A percentile compares a stretch with the other conserved stretches of the same genome.
phyloP scores from a whole-genome alignment of 495 filamentous ascomycete species.

The Xylaria telfairii region DNA sequence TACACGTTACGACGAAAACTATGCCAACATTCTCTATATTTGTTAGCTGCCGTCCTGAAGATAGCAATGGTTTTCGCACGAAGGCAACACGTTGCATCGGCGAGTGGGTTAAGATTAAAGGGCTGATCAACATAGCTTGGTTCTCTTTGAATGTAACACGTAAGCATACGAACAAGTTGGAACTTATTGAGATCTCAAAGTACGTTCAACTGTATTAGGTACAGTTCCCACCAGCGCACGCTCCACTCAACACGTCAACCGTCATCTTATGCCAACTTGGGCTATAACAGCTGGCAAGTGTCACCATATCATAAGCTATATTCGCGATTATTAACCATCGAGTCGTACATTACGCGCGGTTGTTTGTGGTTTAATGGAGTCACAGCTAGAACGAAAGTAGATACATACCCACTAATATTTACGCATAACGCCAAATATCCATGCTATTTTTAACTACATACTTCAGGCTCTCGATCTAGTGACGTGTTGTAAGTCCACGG shows the following conservation, averaged over 20 bases:
- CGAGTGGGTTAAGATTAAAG: slow-evolving; percentile 7
- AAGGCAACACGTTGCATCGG: slow-evolving; percentile 22
- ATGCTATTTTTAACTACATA: neutral
- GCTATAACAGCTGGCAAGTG: neutral
- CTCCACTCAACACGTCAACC: slow-evolving; percentile 22
- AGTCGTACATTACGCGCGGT: neutral
- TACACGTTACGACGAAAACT: neutral
- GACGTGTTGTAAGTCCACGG: neutral
- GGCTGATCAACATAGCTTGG: slow-evolving; percentile 15
- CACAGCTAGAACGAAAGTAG: neutral
- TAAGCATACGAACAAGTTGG: neutral
- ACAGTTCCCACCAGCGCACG: neutral
- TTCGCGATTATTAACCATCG: neutral
- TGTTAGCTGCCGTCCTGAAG: neutral
- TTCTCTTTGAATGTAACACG: slow-evolving; percentile 21
- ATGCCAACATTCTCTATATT: neutral
- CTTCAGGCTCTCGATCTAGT: neutral
- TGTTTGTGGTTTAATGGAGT: neutral
- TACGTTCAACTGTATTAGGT: neutral
- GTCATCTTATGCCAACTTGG: neutral
- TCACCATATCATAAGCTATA: neutral
- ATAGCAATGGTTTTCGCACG: neutral
- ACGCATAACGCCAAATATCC: neutral
- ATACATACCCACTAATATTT: neutral
- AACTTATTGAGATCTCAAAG: slow-evolving; percentile 13